Conservation (phyloP, 2,329 filamentous ascomycete genomes). For the Colletotrichum liriopes region DNA sequence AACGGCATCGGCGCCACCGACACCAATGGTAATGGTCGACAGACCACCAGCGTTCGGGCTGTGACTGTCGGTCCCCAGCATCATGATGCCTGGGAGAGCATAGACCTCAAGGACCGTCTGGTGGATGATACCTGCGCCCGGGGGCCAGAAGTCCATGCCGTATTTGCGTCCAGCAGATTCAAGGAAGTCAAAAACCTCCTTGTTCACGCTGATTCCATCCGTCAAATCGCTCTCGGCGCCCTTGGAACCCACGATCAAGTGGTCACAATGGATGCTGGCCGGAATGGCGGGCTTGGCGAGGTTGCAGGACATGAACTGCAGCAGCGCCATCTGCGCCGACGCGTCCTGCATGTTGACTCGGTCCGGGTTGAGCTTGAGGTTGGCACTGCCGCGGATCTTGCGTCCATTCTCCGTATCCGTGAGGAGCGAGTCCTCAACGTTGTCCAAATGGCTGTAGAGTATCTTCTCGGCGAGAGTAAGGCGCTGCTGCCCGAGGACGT, state of each 20-base stretch:
- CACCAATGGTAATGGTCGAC: constrained; percentile 94
- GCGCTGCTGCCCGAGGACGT: constrained; percentile 76
- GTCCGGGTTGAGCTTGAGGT: constrained; percentile 97
- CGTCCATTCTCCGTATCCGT: constrained; percentile 87
- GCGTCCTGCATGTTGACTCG: constrained; percentile 99
- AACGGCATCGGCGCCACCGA: constrained; percentile 96
- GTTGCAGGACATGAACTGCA: constrained; percentile 99
- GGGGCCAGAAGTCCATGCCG: constrained; percentile 96
- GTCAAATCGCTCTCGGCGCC: constrained; percentile 90
- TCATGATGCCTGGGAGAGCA: constrained; percentile 96
- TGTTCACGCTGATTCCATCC: constrained; percentile 90
- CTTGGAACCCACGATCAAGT: constrained; percentile 96
- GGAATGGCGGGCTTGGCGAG: constrained; percentile 92
- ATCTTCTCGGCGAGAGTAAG: constrained; percentile 98
- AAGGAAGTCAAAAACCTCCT: constrained; percentile 97
- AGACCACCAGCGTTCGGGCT: constrained; percentile 97
- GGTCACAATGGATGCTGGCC: constrained; percentile 98
- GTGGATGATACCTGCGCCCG: constrained; percentile 95
- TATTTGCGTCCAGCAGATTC: constrained; percentile 93
- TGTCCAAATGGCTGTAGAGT: constrained; percentile 94
- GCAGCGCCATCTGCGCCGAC: constrained; percentile 96
- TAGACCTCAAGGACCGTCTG: constrained; percentile 99
- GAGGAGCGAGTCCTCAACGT: constrained; percentile 89
- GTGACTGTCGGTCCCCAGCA: constrained; percentile 98
- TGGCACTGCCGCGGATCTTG: constrained; percentile 88